Evolutionary conservation across 225 moss, liverwort and hornwort species (phyloP), one percentile per base, ranked within the genome.

Genomic region (Neckera pumila): DNA sequence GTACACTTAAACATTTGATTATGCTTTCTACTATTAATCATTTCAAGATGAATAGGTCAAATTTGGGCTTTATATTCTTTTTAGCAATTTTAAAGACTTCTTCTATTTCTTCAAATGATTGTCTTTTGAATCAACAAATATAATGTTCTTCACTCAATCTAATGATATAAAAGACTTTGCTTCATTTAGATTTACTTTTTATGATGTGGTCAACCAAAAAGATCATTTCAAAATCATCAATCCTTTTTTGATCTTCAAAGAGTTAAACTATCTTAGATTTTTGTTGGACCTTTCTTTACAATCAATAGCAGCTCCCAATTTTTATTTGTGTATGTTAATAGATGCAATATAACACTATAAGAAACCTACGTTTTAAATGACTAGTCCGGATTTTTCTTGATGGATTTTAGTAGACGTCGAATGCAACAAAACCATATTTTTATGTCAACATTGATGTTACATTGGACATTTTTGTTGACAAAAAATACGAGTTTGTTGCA

Each of bases 271-370:
- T 70, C 8, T 40, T 70, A 42, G 7, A 22, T 22, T 69, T 38
- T 22, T 40, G 13, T 40, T 40, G 40, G 38, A 7, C 12, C 38
- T 23, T 47, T 38, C 2, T 69, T 69, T 2, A 1, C n/a, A 67
- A 36, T 36, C 23, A 17, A 45, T 45, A 17, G 17, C 0, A 45
- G 6, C 10, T 23, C 2, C 6, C 3, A 28, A 3, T 6, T 17
- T 73, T 17, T 10, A 73, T 45, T 30, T 17, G 17, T 28, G 1
- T 30, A 4, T 11, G 2, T 10, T 17, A 28, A 10, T 45, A 73
- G 1, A 17, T 0, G 1, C 1, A 0, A 1, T 17, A 17, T 10
- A n/a, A n/a, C n/a, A n/a, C n/a, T n/a, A n/a, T n/a, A n/a, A n/a
- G n/a, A n/a, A n/a, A n/a, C n/a, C n/a, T n/a, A n/a, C n/a, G n/a